These are phyloP conservation scores for Wickerhamiella shivajii DNA, from an alignment of 805 yeast species.

Conservation along the genomic window DNA sequence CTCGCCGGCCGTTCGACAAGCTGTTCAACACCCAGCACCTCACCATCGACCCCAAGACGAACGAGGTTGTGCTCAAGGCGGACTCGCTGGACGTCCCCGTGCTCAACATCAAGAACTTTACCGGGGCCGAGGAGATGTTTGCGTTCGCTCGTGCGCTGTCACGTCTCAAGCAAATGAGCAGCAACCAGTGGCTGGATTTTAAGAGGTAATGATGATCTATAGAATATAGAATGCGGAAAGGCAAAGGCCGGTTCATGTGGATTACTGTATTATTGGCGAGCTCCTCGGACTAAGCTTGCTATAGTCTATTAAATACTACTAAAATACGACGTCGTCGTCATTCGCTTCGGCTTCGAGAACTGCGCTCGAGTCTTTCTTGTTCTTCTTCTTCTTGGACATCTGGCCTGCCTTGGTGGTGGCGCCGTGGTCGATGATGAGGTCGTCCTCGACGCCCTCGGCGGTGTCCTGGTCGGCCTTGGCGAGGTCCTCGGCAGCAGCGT, in stretches of 20 bases:
- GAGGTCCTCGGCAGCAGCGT: constrained; percentile 22
- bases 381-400: background rate
- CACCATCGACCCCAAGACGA: constrained; percentile 26
- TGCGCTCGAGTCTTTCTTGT: constrained; percentile 2
- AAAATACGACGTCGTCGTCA: constrained; percentile 17
- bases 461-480: background rate
- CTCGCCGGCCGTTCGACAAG: constrained; percentile 70
- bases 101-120: constrained; percentile 39
- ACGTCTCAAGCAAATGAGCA: constrained; percentile 85
- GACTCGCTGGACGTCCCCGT: constrained; percentile 37
- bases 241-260: background rate
- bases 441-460: constrained; percentile 3
- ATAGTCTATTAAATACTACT: background rate
- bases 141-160: constrained; percentile 93
- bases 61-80: constrained; percentile 15
- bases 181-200: constrained; percentile 56
- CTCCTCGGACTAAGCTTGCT: background rate
- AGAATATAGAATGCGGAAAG: background rate
- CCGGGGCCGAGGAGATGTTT: constrained; percentile 86
- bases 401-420: constrained; percentile 3
- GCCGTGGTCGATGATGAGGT: background rate
- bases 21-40: constrained; percentile 63
- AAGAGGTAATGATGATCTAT: background rate
- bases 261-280: background rate
- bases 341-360: constrained; percentile 11